Conservation (phyloP, 257 asterid species). For the Solanum medicagineum region DNA sequence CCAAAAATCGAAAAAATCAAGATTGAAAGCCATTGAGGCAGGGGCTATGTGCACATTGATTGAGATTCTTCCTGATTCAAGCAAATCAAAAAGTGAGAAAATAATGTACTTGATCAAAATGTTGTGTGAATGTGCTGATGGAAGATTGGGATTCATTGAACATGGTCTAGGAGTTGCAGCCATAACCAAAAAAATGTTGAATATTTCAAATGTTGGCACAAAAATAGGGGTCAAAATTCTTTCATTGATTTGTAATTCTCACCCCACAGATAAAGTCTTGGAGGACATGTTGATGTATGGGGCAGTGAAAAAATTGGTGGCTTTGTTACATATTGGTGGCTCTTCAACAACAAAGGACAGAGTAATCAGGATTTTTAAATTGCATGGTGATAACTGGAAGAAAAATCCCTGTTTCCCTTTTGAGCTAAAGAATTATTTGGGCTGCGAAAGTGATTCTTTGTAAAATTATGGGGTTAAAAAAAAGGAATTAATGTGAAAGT, state of each 20-base stretch:
- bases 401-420: constrained; percentile 64
- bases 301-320: constrained; percentile 53
- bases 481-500: neutral
- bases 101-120: constrained; percentile 47
- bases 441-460: constrained; percentile 22
- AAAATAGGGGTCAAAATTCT: constrained; percentile 52
- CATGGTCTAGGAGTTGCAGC: constrained; percentile 74
- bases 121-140: constrained; percentile 76
- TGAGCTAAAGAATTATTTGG: constrained; percentile 46
- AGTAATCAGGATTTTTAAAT: constrained; percentile 45
- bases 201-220: constrained; percentile 35
- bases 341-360: constrained; percentile 39
- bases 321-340: constrained; percentile 40
- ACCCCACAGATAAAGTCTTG: constrained; percentile 54
- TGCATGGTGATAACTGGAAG: constrained; percentile 64
- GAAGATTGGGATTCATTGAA: constrained; percentile 55
- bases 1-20: constrained; percentile 47
- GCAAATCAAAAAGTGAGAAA: constrained; percentile 41
- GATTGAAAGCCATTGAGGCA: constrained; percentile 64
- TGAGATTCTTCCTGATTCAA: constrained; percentile 70
- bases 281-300: constrained; percentile 75
- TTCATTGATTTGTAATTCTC: constrained; percentile 50
- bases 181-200: constrained; percentile 49
- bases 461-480: neutral
- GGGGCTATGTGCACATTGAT: constrained; percentile 58